Evolutionary conservation across 768 basidiomycete species (phyloP), one percentile per base, ranked within the genome.

Genomic region (Collybiopsis confluens): DNA sequence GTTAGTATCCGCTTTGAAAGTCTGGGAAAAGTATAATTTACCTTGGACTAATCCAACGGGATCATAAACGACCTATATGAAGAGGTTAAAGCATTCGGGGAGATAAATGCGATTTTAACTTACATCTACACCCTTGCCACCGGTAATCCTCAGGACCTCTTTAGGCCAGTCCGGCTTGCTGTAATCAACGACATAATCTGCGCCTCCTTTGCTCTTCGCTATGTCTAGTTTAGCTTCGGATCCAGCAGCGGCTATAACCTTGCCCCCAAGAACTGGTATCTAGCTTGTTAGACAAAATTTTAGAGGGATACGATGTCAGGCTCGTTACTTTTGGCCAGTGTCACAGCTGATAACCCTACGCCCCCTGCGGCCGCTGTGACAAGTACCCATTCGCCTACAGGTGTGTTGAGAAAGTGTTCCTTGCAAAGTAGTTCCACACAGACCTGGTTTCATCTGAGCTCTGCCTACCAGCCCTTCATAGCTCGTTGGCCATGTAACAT

Each of bases 341-440:
- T 96, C 16, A 94, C 84, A 6, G 96, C 95, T 48, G n/a, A 33
- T n/a, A 28, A 30, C 0, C 95, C 95, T 4, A 98, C 94, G 11
- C 94, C 96, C 2, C 96, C 96, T 1, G 95, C 96, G n/a, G 91
- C 90, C 6, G 94, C 96, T 46, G 92, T 92, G 3, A 98, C 86
- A 2, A 99, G 82, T 2, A 97, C 82, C 82, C 88, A 93, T 71
- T 98, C 96, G 20, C 89, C 90, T 89, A 45, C 7, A 30, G 38
- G 45, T 50, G 20, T 23, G 21, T 59, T 18, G 63, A 20, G 15
- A 18, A 26, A 16, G 37, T 45, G 47, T 20, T 37, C 4, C 16
- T 30, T 7, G 13, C 26, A 7, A 21, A 2, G 33, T 27, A n/a
- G 11, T 18, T 62, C 74, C 45, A 16, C 2, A n/a, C 35, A 21